A percentile compares a stretch with the other conserved stretches of the same genome.
phyloP scores from a whole-genome alignment of 2,329 filamentous ascomycete genomes.

The Arthrobotrys iridis region DNA sequence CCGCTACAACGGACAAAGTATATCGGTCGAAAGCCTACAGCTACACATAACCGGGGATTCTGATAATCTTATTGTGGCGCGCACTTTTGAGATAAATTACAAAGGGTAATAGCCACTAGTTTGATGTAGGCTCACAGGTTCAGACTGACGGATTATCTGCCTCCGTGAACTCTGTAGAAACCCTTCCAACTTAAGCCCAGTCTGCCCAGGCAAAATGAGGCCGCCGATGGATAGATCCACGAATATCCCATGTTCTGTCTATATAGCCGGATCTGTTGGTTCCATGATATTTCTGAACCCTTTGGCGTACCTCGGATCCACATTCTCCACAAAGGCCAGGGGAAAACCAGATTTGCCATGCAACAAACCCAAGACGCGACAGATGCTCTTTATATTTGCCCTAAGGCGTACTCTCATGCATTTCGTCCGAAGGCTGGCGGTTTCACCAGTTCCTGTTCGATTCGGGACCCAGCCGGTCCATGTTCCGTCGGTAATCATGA shows the following conservation, averaged over 20 bases:
- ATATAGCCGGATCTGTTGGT: constrained; percentile 35
- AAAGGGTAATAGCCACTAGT: not conserved
- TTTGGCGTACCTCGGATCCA: constrained; percentile 31
- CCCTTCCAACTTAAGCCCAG: constrained; percentile 5
- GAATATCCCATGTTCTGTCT: not conserved
- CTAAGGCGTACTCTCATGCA: no score
- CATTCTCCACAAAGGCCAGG: constrained; percentile 32
- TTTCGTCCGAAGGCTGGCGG: constrained; percentile 16
- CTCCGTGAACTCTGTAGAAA: constrained; percentile 22
- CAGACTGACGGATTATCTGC: constrained; percentile 50
- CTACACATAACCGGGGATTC: not conserved
- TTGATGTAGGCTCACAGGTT: not conserved
- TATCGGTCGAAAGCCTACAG: not conserved
- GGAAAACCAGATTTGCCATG: constrained; percentile 9
- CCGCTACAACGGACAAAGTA: not conserved
- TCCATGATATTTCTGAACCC: constrained; percentile 12
- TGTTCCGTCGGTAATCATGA: constrained; percentile 35
- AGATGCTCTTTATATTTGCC: no score
- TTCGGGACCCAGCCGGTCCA: not conserved
- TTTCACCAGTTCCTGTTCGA: not conserved
- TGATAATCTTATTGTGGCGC: constrained; percentile 10
- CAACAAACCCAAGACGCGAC: constrained; percentile 9
- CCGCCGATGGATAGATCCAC: constrained; percentile 8
- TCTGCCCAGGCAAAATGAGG: not conserved
- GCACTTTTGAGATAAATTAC: not conserved